Evolutionary conservation across 1,139 yeast species (phyloP), one percentile per base, ranked within the genome.

Genomic region (Insectozyma bohioensis): DNA sequence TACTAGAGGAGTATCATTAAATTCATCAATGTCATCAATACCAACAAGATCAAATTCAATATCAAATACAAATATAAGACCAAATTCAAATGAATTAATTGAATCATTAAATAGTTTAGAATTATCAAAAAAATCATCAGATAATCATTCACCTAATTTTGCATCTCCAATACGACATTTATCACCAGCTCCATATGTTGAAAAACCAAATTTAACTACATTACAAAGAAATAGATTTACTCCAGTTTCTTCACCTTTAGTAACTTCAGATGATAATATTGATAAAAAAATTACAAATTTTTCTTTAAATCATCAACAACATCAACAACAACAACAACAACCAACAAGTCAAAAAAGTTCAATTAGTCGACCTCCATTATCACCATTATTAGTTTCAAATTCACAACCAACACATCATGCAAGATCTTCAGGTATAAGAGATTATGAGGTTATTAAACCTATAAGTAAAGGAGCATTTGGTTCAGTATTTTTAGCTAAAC

Each of bases 401-500:
- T 69, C 75, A 10, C 69, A 75, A 9, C 70, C 74, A 7, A 64
- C 68, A n/a, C 41, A 56, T 1, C 78, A 72, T 47, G 70, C 81
- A 0, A 49, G 74, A 1, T 63, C 71, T 3, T 92, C 95, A 0
- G 81, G 87, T 2, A 88, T 90, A 18, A 77, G 75, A 41, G 98
- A 94, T 56, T 94, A 88, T 54, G 96, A 87, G 47, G 79, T 92
- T 21, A 67, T 94, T 37, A 88, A 88, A 52, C 96, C 98, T 0
- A 88, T 94, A 34, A 85, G 96, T 52, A 86, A 87, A 52, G 99
- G 99, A 20, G 98, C 99, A 0, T 94, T 90, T 67, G 98, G 98
- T 0, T 84, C 95, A 24, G 99, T 94, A 1, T 92, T 81, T 53
- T 65, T 94, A 12, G 92, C 96, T 0, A 78, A 82, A 43, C 75